Conservation (phyloP, 352 stramenopile genomes). For the Globisporangium spinosum region DNA sequence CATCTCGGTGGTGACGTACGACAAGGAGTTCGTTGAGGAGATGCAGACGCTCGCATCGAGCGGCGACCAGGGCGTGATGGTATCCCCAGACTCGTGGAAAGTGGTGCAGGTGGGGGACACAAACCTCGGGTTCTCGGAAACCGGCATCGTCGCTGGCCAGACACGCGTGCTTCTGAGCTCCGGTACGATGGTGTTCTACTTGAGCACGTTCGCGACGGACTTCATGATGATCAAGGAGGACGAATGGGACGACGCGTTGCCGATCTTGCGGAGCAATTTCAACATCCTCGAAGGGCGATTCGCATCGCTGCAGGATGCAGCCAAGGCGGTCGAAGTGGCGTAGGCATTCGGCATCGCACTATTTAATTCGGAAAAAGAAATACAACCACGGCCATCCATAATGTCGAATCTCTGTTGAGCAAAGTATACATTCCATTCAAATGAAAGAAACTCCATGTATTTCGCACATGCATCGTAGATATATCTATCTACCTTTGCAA, state of each 20-base stretch:
- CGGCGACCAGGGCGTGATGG: constrained; percentile 45
- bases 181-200: constrained; percentile 62
- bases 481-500: neutral
- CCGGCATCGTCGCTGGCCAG: constrained; percentile 61
- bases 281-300: constrained; percentile 40
- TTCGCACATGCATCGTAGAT: neutral
- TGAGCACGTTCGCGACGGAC: constrained; percentile 68
- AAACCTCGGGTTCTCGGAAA: constrained; percentile 56
- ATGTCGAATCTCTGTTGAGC: neutral
- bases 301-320: constrained; percentile 23
- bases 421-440: neutral
- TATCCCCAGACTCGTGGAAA: constrained; percentile 60
- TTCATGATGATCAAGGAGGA: constrained; percentile 75
- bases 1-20: constrained; percentile 55
- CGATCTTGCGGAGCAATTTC: constrained; percentile 45
- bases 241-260: constrained; percentile 51
- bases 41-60: constrained; percentile 31
- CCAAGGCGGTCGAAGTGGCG: neutral
- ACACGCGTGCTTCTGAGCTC: constrained; percentile 53
- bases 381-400: neutral
- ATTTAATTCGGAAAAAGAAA: constrained; percentile 4
- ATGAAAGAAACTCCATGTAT: constrained; percentile 5
- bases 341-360: neutral
- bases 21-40: constrained; percentile 37
- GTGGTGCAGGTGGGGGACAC: constrained; percentile 63